Conservation (phyloP, 1,284 basidiomycete species). For the Ceratobasidium sp. region DNA sequence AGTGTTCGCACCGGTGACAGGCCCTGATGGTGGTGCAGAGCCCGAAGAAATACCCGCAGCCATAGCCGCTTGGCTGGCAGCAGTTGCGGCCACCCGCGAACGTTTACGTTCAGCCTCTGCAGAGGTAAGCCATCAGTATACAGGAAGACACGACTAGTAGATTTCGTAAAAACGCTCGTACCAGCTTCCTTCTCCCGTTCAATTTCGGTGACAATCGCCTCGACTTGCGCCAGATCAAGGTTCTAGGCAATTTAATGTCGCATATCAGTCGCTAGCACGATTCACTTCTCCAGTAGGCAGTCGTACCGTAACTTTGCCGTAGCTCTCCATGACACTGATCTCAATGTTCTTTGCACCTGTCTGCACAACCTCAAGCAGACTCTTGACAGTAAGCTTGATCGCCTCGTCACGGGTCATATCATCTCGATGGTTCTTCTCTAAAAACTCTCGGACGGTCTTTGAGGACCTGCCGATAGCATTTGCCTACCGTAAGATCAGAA, state of each 20-base stretch:
- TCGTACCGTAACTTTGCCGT: slow-evolving; percentile 87
- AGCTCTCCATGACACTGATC: slow-evolving; percentile 95
- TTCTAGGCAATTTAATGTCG: slow-evolving; percentile 62
- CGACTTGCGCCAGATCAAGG: slow-evolving; percentile 86
- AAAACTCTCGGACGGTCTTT: slow-evolving; percentile 98
- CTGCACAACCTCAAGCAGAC: slow-evolving; percentile 96
- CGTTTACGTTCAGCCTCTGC: slow-evolving; percentile 89
- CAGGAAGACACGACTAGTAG: background rate
- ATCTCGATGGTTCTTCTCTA: slow-evolving; percentile 98
- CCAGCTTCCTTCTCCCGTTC: slow-evolving; percentile 96
- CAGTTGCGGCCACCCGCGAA: slow-evolving; percentile 77
- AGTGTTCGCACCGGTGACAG: slow-evolving; percentile 33
- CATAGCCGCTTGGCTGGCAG: slow-evolving; percentile 89
- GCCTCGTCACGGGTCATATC: slow-evolving; percentile 88
- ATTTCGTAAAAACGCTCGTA: slow-evolving; percentile 54
- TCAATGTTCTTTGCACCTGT: slow-evolving; percentile 99
- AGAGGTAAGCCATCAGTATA: slow-evolving; percentile 18
- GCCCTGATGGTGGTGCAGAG: slow-evolving; percentile 31
- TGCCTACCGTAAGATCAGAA: slow-evolving; percentile 65
- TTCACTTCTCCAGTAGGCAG: background rate
- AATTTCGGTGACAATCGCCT: slow-evolving; percentile 89
- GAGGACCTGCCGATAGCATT: slow-evolving; percentile 97
- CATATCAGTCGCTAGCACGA: slow-evolving; percentile 32
- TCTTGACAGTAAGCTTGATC: slow-evolving; percentile 96
- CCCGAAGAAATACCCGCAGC: slow-evolving; percentile 57